Base-by-base conservation (phyloP, 257 asterid genomes). In the Cynanchum wilfordii region DNA sequence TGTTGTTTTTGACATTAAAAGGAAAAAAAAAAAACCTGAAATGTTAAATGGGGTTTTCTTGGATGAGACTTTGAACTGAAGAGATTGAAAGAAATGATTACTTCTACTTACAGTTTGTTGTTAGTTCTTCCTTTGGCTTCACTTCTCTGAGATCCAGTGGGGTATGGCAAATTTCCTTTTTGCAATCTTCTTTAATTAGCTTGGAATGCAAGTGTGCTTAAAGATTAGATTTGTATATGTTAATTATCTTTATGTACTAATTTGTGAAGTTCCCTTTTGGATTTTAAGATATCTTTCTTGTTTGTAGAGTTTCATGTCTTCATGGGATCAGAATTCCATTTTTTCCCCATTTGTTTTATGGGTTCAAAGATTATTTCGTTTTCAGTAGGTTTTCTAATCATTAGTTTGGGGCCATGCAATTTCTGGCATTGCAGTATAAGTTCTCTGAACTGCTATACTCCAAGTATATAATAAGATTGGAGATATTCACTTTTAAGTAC, bases 71-170 rank as follows among this genome's bases (percentile, higher is more conserved):
- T 87, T 81, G 86, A 83, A 90, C 80, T 80, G 73, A 79, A 75
- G 87, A 77, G 88, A 83, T 55, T 75, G 83, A 80, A 75, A 82
- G 81, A 87, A 75, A 87, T 84, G 85, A 83, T 87, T 90, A 76
- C 82, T 77, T 80, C 54, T 66, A 16, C 77, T 73, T 52, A 81
- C 77, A 70, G 54, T 78, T 80, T 86, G 73, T 73, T 82, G 82
- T 82, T 74, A 79, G 82, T 73, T 76, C 80, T 79, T 76, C 73
- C 82, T 80, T 82, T 81, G 67, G 86, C 78, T 85, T 80, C 79
- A 84, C 86, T 87, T 79, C 85, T 78, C 75, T 75, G 78, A 77
- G 79, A 82, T 76, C 81, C 74, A 77, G 85, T 77, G 84, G 83
- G 87, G 82, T 80, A 74, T 74, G 83, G 36, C 73, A 62, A 55